These are phyloP conservation scores for Lithospermum erythrorhizon DNA, from an alignment of 257 asterid species.

Conservation along the genomic window DNA sequence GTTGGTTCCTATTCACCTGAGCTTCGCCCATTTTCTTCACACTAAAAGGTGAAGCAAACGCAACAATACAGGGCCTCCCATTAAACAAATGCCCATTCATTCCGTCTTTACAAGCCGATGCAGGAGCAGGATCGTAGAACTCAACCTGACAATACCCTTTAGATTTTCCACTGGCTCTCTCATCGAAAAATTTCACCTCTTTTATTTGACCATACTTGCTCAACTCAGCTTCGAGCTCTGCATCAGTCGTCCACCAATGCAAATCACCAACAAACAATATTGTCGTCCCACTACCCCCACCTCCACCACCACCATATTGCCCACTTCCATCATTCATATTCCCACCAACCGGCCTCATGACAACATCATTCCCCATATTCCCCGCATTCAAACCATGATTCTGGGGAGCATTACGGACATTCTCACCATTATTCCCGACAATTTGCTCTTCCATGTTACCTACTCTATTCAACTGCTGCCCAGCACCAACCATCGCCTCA, in stretches of 20 bases:
- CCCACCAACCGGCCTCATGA: conserved; percentile 2
- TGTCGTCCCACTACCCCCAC: conserved; percentile 26
- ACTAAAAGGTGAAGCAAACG: conserved; percentile 4
- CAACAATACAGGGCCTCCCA: conserved; percentile 12
- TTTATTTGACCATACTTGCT: conserved; percentile 5
- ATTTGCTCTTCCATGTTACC: conserved; percentile 20
- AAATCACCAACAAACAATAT: conserved; percentile 6
- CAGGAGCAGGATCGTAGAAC: conserved; percentile 3
- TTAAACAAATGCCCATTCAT: conserved; percentile 11
- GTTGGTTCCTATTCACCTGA: conserved; percentile 5
- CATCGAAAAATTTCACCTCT: conserved; percentile 10
- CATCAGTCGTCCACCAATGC: conserved; percentile 13
- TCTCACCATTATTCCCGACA: conserved; percentile 14
- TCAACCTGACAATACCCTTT: conserved; percentile 11
- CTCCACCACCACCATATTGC: conserved; percentile 21
- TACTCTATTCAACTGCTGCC: conserved; percentile 18
- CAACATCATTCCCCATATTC: conserved; percentile 8
- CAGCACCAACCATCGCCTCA: conserved; percentile 20
- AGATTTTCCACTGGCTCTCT: conserved; percentile 9
- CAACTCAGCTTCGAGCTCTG: conserved; percentile 5
- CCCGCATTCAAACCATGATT: conserved; percentile 18
- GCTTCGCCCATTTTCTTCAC: conserved; percentile 11
- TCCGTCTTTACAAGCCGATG: conserved; percentile 7
- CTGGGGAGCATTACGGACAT: conserved; percentile 17
- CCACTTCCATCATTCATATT: conserved; percentile 15